Evolutionary conservation across 2,329 filamentous ascomycete genomes (phyloP).

Genomic region (Botrytis medusae): DNA sequence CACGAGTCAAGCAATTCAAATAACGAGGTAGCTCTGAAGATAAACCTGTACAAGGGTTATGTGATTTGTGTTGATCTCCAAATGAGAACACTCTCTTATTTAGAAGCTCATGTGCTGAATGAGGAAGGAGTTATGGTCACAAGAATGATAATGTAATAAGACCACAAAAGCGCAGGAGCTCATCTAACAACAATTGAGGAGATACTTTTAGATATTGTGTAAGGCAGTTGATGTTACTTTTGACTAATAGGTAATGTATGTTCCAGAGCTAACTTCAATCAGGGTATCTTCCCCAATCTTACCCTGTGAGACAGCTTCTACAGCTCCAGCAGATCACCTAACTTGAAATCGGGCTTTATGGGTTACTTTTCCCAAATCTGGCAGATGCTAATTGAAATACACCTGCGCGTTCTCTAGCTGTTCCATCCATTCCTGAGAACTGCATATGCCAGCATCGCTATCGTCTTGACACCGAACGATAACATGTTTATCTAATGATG

Average conservation of each 20-base stretch:
- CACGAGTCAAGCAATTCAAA: neutral
- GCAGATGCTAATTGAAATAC: neutral
- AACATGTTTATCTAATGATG: rapidly evolving
- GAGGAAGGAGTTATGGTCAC: neutral
- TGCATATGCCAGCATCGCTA: no score
- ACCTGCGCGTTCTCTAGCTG: neutral
- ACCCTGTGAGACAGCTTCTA: no score
- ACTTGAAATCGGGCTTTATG: no score
- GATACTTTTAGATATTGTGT: neutral
- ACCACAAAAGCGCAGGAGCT: neutral
- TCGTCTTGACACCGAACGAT: neutral
- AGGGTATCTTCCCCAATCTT: rapidly evolving
- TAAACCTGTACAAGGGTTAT: neutral
- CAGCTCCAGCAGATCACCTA: neutral
- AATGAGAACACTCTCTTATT: neutral
- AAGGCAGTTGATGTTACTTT: neutral
- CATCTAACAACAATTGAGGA: neutral
- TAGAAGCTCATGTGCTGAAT: neutral
- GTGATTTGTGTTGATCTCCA: neutral
- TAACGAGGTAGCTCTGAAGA: neutral
- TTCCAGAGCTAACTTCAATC: neutral
- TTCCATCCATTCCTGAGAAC: neutral
- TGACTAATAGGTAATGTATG: neutral
- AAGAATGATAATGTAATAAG: neutral
- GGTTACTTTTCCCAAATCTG: neutral